Conservation (phyloP, 257 asterid genomes). For the Henckelia pumila region DNA sequence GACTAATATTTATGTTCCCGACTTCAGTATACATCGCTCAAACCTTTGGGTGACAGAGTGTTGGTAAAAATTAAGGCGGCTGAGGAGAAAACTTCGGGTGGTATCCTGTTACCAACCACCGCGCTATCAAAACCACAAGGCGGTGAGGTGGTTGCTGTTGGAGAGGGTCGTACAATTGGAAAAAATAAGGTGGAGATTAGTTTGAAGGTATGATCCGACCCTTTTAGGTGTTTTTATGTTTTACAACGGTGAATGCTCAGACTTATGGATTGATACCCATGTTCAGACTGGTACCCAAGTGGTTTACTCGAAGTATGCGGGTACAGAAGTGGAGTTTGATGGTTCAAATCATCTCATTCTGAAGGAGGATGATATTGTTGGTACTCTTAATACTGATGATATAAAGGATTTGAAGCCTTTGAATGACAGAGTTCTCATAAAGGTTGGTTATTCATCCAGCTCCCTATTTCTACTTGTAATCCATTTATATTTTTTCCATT, state of each 20-base stretch:
- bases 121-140: conserved; percentile 79
- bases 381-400: conserved; percentile 81
- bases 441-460: conserved; percentile 39
- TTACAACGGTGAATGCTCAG: not conserved
- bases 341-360: conserved; percentile 75
- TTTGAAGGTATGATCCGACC: conserved; percentile 51
- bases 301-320: conserved; percentile 90
- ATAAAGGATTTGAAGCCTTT: conserved; percentile 81
- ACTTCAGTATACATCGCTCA: conserved; percentile 80
- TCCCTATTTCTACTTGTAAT: not conserved
- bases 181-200: conserved; percentile 67
- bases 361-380: conserved; percentile 95
- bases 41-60: conserved; percentile 94
- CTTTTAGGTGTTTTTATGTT: not conserved
- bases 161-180: conserved; percentile 88
- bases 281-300: conserved; percentile 74
- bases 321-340: conserved; percentile 91
- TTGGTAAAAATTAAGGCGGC: conserved; percentile 73
- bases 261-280: conserved; percentile 15
- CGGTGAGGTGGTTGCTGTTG: conserved; percentile 93
- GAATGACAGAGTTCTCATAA: conserved; percentile 83
- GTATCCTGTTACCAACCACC: conserved; percentile 72
- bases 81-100: conserved; percentile 88
- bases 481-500: not conserved
- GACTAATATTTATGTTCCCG: conserved; percentile 16